phyloP scores from a whole-genome alignment of 169 alveolate genomes.

The Theileria luwenshuni region DNA sequence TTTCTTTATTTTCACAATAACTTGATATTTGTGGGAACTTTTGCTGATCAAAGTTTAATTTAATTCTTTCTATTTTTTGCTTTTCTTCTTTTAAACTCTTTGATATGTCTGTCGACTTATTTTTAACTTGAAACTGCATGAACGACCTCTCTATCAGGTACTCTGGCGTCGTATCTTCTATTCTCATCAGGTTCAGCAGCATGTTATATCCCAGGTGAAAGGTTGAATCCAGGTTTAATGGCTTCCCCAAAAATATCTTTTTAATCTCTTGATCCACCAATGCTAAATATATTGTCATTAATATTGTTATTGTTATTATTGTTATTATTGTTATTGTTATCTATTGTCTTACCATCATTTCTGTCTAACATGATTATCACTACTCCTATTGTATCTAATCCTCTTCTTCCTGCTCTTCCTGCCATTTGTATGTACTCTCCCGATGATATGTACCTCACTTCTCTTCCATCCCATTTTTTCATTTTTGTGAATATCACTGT shows the following conservation, averaged over 20 bases:
- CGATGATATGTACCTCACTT: constrained; percentile 89
- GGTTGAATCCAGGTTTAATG: constrained; percentile 91
- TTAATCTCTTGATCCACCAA: constrained; percentile 94
- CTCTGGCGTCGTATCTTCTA: constrained; percentile 95
- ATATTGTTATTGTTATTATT: no score
- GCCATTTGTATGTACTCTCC: constrained; percentile 96
- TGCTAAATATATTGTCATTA: constrained; percentile 30
- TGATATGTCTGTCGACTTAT: constrained; percentile 57
- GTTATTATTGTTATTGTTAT: no score
- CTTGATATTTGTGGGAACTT: constrained; percentile 19
- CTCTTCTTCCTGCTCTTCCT: constrained; percentile 98
- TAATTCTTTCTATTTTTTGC: constrained; percentile 54
- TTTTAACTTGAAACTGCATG: constrained; percentile 93
- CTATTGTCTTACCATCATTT: constrained; percentile 13
- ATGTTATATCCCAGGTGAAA: constrained; percentile 95
- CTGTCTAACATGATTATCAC: constrained; percentile 94
- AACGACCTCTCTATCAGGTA: constrained; percentile 94
- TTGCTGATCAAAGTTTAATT: constrained; percentile 62
- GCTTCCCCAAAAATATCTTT: constrained; percentile 88
- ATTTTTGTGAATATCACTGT: constrained; percentile 96
- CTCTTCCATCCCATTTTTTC: constrained; percentile 93
- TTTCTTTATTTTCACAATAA: constrained; percentile 16
- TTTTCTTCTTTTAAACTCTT: constrained; percentile 8
- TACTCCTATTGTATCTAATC: constrained; percentile 96
- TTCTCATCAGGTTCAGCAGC: constrained; percentile 94